Evolutionary conservation across 2,329 filamentous ascomycete species (phyloP).

Genomic region (Aschersonia sp.): DNA sequence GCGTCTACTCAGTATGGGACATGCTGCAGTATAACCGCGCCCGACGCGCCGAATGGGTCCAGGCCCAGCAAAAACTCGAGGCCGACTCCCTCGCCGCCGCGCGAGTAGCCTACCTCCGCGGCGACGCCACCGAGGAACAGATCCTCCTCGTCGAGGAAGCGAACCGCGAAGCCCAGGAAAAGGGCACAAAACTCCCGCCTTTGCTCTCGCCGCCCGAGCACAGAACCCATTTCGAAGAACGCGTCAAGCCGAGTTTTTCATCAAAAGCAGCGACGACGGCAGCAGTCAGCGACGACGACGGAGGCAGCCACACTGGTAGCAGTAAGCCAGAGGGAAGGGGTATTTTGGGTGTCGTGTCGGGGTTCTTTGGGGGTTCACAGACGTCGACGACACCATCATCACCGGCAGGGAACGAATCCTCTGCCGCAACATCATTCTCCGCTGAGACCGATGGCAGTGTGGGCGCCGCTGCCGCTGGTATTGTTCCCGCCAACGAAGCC

Average conservation of each 20-base stretch:
- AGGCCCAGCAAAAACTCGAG: slow-evolving; percentile 37
- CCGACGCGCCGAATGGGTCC: slow-evolving; percentile 43
- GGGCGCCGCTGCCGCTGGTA: slow-evolving; percentile 4
- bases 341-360: slow-evolving; percentile 18
- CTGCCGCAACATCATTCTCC: too few species aligned
- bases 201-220: slow-evolving; percentile 31
- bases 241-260: slow-evolving; percentile 16
- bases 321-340: slow-evolving; percentile 16
- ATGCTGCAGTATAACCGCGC: slow-evolving; percentile 47
- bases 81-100: slow-evolving; percentile 41
- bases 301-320: too few species aligned
- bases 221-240: slow-evolving; percentile 20
- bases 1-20: slow-evolving; percentile 44
- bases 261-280: slow-evolving; percentile 5
- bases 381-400: slow-evolving; percentile 2
- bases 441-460: too few species aligned
- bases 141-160: slow-evolving; percentile 41
- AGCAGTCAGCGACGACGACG: too few species aligned
- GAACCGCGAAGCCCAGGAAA: slow-evolving; percentile 29
- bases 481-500: slow-evolving; percentile 14
- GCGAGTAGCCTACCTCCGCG: slow-evolving; percentile 45
- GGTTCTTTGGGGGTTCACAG: slow-evolving; percentile 12
- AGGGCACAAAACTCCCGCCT: slow-evolving; percentile 32
- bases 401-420: slow-evolving; percentile 6
- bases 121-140: slow-evolving; percentile 41